Conservation (phyloP, 768 basidiomycete genomes). For the Psilocybe sp. region DNA sequence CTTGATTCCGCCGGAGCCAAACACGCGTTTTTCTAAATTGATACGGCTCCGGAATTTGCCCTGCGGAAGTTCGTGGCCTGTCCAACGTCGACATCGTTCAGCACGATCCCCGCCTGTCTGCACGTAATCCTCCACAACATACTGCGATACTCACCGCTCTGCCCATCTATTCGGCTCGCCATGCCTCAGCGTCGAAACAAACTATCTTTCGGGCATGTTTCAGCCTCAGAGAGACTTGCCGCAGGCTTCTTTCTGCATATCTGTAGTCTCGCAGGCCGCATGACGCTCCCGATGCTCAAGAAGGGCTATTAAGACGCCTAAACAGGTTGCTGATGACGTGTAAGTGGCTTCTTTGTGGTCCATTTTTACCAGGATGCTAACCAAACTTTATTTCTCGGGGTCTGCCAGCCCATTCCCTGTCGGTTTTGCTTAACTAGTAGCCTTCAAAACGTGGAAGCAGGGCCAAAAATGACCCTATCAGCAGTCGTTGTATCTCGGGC, state of each 20-base stretch:
- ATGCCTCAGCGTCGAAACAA: not conserved
- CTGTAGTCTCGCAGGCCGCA: conserved; percentile 5
- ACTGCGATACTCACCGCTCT: not conserved
- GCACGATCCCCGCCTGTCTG: conserved; percentile 9
- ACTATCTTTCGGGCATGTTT: not conserved
- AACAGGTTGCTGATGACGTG: conserved; percentile 16
- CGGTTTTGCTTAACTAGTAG: too few relatives aligned
- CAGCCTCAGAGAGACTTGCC: conserved; percentile 11
- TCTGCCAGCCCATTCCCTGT: too few relatives aligned
- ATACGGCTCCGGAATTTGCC: conserved; percentile 16
- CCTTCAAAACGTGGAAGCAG: too few relatives aligned
- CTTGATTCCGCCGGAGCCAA: conserved; percentile 17
- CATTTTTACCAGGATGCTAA: conserved; percentile 12
- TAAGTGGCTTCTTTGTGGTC: conserved; percentile 18
- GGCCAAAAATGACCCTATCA: too few relatives aligned
- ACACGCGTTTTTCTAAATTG: conserved; percentile 6
- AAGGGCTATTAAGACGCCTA: conserved; percentile 9
- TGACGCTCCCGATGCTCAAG: conserved; percentile 10
- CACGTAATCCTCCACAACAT: conserved; percentile 13
- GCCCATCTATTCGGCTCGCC: conserved; percentile 8
- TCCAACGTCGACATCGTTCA: not conserved
- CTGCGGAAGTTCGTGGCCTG: conserved; percentile 1
- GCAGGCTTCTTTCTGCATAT: conserved; percentile 3
- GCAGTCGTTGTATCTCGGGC: too few relatives aligned
- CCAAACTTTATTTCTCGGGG: not conserved